Evolutionary conservation across 371 early-diverging fungal genomes (phyloP).

Genomic region (Mucor lusitanicus): DNA sequence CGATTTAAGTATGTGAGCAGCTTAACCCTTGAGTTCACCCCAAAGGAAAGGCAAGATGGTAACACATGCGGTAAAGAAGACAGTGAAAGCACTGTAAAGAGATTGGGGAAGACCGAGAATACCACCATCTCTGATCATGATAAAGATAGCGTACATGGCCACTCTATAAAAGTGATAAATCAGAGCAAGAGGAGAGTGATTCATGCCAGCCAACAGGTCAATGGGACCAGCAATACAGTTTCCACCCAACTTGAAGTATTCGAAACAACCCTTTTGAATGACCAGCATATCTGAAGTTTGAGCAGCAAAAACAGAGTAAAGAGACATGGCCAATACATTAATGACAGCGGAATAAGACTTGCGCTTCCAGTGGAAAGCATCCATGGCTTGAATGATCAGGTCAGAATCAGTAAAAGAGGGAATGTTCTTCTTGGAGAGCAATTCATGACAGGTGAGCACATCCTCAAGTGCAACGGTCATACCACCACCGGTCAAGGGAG

Average conservation of each 20-base stretch:
- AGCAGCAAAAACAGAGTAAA: conserved; percentile 85
- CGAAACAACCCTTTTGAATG: conserved; percentile 83
- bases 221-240: conserved; percentile 78
- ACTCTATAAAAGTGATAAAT: conserved; percentile 84
- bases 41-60: conserved; percentile 56
- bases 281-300: conserved; percentile 48
- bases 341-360: conserved; percentile 75
- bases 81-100: conserved; percentile 47
- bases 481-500: conserved; percentile 92
- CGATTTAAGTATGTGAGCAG: neutral
- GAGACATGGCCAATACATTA: conserved; percentile 89
- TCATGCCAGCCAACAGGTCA: conserved; percentile 74
- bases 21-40: conserved; percentile 28
- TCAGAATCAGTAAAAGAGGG: conserved; percentile 53
- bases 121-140: conserved; percentile 41
- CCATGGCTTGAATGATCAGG: conserved; percentile 55
- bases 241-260: conserved; percentile 84
- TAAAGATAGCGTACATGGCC: conserved; percentile 67
- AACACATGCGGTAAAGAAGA: conserved; percentile 57
- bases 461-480: conserved; percentile 96
- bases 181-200: conserved; percentile 66
- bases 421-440: conserved; percentile 47
- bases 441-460: conserved; percentile 65
- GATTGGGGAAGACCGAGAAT: conserved; percentile 41
- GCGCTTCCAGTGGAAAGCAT: conserved; percentile 72